Evolutionary conservation across 2,329 filamentous ascomycete species (phyloP).

Genomic region (Graphium sp.): DNA sequence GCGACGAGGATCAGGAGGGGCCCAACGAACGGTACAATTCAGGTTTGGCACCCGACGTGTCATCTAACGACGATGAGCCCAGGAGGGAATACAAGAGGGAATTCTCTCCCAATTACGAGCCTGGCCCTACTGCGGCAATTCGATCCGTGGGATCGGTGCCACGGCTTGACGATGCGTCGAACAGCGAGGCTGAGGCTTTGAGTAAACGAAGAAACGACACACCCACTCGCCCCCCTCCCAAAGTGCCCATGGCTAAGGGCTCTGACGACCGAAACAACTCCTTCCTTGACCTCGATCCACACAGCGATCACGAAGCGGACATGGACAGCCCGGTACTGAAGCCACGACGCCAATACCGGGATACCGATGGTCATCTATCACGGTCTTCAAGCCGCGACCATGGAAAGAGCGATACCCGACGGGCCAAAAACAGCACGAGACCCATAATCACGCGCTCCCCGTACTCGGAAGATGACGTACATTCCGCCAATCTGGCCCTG

Average conservation of each 20-base stretch:
- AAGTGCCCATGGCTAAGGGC: slow-evolving; percentile 12
- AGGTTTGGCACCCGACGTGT: slow-evolving; percentile 1
- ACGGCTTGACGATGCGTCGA: slow-evolving; percentile 6
- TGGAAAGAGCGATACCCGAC: neutral
- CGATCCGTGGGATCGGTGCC: too few species aligned
- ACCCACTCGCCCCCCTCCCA: slow-evolving; percentile 16
- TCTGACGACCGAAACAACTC: slow-evolving; percentile 23
- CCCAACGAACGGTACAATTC: slow-evolving; percentile 3
- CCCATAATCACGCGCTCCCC: too few species aligned
- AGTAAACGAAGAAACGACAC: too few species aligned
- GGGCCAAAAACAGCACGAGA: slow-evolving; percentile 1
- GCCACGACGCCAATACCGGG: neutral
- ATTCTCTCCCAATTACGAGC: slow-evolving; percentile 63
- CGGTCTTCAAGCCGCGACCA: neutral
- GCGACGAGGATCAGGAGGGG: slow-evolving; percentile 1
- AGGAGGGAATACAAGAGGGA: slow-evolving; percentile 28
- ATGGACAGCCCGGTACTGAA: neutral
- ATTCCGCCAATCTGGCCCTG: slow-evolving; percentile 20
- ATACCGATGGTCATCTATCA: neutral
- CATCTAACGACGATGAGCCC: slow-evolving; percentile 11
- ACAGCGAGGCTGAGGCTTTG: slow-evolving; percentile 5
- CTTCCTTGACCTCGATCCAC: slow-evolving; percentile 30
- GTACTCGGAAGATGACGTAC: slow-evolving; percentile 16
- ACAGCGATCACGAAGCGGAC: slow-evolving; percentile 28
- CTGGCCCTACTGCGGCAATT: slow-evolving; percentile 55